Conservation (phyloP, 176 grass and related monocot species). For the Oryza glumipatula region DNA sequence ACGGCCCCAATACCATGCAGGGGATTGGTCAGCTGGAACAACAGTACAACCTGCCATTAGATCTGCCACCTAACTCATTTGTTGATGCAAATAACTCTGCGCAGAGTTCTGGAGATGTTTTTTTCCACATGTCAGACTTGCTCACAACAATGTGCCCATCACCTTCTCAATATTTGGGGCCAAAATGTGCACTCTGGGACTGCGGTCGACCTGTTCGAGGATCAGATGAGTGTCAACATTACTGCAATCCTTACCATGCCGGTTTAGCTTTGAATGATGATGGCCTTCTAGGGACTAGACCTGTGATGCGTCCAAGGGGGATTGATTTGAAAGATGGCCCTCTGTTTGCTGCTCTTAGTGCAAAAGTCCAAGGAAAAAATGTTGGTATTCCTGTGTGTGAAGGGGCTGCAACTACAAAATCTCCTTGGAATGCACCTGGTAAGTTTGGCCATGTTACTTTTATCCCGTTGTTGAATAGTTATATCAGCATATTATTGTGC, state of each 20-base stretch:
- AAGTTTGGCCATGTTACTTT: conserved; percentile 28
- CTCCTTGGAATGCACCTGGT: conserved; percentile 96
- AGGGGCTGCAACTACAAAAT: conserved; percentile 91
- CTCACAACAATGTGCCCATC: conserved; percentile 73
- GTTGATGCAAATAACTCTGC: conserved; percentile 50
- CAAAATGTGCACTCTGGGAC: conserved; percentile 95
- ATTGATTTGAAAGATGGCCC: conserved; percentile 93
- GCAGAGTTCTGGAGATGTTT: conserved; percentile 50
- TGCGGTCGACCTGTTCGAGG: conserved; percentile 72
- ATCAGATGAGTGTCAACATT: conserved; percentile 66
- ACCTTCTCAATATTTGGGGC: conserved; percentile 82
- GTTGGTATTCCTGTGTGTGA: conserved; percentile 93
- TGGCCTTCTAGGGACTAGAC: conserved; percentile 82
- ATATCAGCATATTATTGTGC: conserved; percentile 1
- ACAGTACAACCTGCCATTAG: conserved; percentile 55
- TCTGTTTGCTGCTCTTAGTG: conserved; percentile 82
- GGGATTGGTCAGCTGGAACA: conserved; percentile 57
- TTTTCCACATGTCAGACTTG: conserved; percentile 66
- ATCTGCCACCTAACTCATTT: conserved; percentile 45
- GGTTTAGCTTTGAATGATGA: conserved; percentile 75
- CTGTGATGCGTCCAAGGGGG: conserved; percentile 80
- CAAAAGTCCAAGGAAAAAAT: conserved; percentile 79
- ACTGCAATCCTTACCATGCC: conserved; percentile 85
- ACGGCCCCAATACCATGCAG: conserved; percentile 50
- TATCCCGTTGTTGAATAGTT: not conserved